Conservation (phyloP, 306 rosid species). For the Quercus gilva region DNA sequence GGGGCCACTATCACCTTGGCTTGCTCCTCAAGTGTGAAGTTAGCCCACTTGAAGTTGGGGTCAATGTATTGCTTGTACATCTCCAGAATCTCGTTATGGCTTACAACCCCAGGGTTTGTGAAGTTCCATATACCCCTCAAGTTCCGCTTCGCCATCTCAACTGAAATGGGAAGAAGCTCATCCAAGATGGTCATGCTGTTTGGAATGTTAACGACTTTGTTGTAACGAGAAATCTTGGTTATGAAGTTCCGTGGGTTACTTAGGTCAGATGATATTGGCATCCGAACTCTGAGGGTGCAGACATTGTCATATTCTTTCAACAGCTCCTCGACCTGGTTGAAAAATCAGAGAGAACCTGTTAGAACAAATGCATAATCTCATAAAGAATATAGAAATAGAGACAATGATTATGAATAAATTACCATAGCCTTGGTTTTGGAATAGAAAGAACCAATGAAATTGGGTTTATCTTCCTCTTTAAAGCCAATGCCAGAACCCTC, state of each 20-base stretch:
- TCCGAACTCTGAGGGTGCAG: constrained; percentile 87
- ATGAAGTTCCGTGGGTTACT: constrained; percentile 88
- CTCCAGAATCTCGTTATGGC: constrained; percentile 86
- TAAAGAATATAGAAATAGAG: neutral
- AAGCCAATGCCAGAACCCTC: constrained; percentile 84
- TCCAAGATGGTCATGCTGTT: constrained; percentile 92
- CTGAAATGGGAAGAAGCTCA: constrained; percentile 78
- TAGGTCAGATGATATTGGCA: constrained; percentile 89
- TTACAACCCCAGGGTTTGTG: constrained; percentile 86
- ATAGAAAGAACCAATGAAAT: constrained; percentile 79
- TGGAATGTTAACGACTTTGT: constrained; percentile 83
- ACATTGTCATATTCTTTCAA: constrained; percentile 82
- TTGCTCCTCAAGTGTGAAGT: constrained; percentile 88
- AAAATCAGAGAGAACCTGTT: neutral
- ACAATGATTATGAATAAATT: constrained; percentile 16
- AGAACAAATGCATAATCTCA: neutral
- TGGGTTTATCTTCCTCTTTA: constrained; percentile 85
- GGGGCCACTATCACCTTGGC: constrained; percentile 87
- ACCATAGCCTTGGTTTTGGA: constrained; percentile 95
- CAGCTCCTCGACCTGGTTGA: constrained; percentile 76
- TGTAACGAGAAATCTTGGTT: constrained; percentile 82
- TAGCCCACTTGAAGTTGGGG: constrained; percentile 62
- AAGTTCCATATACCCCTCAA: constrained; percentile 89
- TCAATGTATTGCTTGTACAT: constrained; percentile 77
- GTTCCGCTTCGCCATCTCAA: constrained; percentile 88